These are phyloP conservation scores for Macrolepiota albuminosa DNA, from an alignment of 768 basidiomycete species.

Conservation along the genomic window DNA sequence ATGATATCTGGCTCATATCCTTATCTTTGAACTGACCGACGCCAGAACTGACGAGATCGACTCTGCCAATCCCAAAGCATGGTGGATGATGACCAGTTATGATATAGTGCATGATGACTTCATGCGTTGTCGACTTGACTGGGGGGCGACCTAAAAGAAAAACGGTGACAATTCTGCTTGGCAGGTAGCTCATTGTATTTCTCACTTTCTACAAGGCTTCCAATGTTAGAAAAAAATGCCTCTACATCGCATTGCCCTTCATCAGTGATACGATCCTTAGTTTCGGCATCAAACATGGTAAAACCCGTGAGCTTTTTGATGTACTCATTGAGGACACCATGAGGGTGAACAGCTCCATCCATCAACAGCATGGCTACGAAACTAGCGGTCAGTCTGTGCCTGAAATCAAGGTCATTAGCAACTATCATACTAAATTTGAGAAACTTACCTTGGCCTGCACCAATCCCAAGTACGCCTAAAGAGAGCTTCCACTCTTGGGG, in stretches of 20 bases:
- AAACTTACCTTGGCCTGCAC: background rate
- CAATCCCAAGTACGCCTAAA: background rate
- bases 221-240: background rate
- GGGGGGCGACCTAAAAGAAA: background rate
- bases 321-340: background rate
- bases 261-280: background rate
- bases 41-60: background rate
- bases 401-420: background rate
- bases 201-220: background rate
- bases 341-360: background rate
- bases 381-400: background rate
- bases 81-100: background rate
- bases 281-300: background rate
- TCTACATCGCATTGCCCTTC: no score
- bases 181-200: background rate
- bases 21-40: background rate
- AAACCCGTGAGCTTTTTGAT: background rate
- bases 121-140: background rate
- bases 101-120: constrained; percentile 1
- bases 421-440: background rate
- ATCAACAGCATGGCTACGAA: background rate
- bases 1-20: background rate
- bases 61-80: background rate
- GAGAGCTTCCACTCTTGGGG: background rate
- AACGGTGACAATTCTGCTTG: background rate